Conservation (phyloP, 75 land plant genomes). For the Azolla pinnata region DNA sequence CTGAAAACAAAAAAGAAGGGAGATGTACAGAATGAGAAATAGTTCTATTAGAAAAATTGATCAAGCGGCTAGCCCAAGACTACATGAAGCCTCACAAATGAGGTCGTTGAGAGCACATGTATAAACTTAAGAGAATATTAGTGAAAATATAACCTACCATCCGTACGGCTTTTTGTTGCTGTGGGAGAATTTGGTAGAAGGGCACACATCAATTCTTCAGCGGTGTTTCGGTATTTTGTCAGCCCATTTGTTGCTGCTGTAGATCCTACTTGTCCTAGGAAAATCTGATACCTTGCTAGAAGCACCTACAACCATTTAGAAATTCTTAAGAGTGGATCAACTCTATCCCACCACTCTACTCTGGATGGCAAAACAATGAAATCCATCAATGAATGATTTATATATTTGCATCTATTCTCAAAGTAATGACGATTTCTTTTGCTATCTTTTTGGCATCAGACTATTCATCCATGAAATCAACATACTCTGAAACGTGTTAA, state of each 20-base stretch:
- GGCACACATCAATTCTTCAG: slow-evolving; percentile 77
- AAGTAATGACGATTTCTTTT: too few relatives aligned
- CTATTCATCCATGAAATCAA: too few relatives aligned
- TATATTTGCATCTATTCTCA: too few relatives aligned
- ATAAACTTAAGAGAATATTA: too few relatives aligned
- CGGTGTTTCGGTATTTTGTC: slow-evolving; percentile 56
- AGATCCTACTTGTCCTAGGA: slow-evolving; percentile 30
- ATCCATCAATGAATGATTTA: neutral
- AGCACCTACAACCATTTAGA: slow-evolving; percentile 44
- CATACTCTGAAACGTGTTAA: too few relatives aligned
- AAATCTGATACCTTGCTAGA: slow-evolving; percentile 43
- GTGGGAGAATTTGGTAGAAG: slow-evolving; percentile 80
- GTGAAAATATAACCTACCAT: slow-evolving; percentile 48
- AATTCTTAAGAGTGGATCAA: neutral
- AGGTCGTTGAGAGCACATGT: too few relatives aligned
- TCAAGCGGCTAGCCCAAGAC: neutral
- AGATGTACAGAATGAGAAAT: neutral
- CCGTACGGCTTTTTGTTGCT: slow-evolving; percentile 65
- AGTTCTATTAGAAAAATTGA: neutral
- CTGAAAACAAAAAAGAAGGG: slow-evolving; percentile 37
- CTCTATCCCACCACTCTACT: neutral
- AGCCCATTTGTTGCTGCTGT: slow-evolving; percentile 27
- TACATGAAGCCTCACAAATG: too few relatives aligned
- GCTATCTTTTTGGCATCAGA: too few relatives aligned
- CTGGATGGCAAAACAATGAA: too few relatives aligned